Evolutionary conservation across 2,329 filamentous ascomycete genomes (phyloP), one percentile per base, ranked within the genome.

Genomic region (Exophiala sp.): DNA sequence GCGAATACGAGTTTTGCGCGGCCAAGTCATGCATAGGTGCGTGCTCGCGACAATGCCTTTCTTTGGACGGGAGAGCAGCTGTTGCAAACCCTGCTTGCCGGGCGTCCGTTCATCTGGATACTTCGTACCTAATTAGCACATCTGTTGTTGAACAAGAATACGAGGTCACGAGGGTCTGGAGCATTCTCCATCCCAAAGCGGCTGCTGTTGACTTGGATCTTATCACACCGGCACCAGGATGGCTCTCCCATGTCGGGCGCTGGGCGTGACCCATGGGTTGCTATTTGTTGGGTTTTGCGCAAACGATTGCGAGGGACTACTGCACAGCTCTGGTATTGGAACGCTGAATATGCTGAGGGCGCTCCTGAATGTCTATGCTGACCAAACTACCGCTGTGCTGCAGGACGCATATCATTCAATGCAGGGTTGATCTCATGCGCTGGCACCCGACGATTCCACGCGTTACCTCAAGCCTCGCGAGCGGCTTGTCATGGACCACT

Each of bases 401-500:
- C 44, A 48, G 35, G 23, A 23, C 37, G 29, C 45, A 32, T 29
- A 48, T 41, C 43, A 34, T 45, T 14, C 19, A 40, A 19, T 7
- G 7, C 10, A 2, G 32, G n/a, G 13, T 45, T 18, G 21, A 11
- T 16, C 24, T 46, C 23, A 27, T 53, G 50, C 46, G 50, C 27
- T 53, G 50, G 50, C 50, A 48, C 23, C n/a, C 35, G 24, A 8
- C 8, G 35, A 21, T 16, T 19, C 23, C 13, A n/a, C n/a, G n/a
- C n/a, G n/a, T n/a, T 38, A 18, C 30, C 16, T 24, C 27, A 16
- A 13, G 1, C 23, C 21, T 16, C 45, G 49, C n/a, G n/a, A 53
- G 50, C 50, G 50, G 39, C 42, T 46, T 46, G 50, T 40, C 45
- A 43, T 53, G 42, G 37, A 43, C 37, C 8, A 32, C 29, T 13